Evolutionary conservation across 768 basidiomycete genomes (phyloP), one percentile per base, ranked within the genome.

Genomic region (Lactarius hengduanensis): DNA sequence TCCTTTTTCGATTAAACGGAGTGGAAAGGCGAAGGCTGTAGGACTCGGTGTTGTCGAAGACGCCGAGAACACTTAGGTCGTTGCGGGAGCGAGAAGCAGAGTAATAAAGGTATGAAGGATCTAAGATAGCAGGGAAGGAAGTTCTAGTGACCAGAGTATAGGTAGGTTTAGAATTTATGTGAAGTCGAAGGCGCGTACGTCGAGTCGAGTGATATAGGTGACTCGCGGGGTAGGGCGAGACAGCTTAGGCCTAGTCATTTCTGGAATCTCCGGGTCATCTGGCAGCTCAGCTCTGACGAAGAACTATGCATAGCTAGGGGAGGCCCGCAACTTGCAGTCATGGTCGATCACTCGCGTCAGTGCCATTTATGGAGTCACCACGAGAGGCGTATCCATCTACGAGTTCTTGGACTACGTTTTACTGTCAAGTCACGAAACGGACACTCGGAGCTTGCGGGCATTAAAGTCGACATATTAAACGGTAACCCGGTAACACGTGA

Each of bases 1-100:
- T n/a, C 4, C 38, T 9, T 34, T 28, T 53, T 53, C 41, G 65
- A 66, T 36, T 66, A 60, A 66, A 38, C 13, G 28, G 11, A 9
- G n/a, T 40, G 16, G 55, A 28, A 61, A 47, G 34, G 59, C 20
- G 22, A 3, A 2, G 26, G 56, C 13, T 40, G 15, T 16, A 0
- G 15, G 16, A 40, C 5, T 40, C 38, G 38, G 8, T 13, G 11
- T 38, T 3, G 36, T 38, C 36, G 13, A 38, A 38, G 36, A 40
- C 13, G 15, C 10, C 38, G 38, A 40, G 38, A 40, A 40, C 15
- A 15, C 10, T 40, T 5, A 40, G 13, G 38, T 40, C 38, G 15
- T 40, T 16, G 15, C 15, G 38, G 15, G 15, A 15, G 38, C 38
- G 38, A 40, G 38, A 40, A 40, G 11, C 13, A 38, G 38, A 13